Evolutionary conservation across 2,329 filamentous ascomycete genomes (phyloP), one percentile per base, ranked within the genome.

Genomic region (Trichoderma sp.): DNA sequence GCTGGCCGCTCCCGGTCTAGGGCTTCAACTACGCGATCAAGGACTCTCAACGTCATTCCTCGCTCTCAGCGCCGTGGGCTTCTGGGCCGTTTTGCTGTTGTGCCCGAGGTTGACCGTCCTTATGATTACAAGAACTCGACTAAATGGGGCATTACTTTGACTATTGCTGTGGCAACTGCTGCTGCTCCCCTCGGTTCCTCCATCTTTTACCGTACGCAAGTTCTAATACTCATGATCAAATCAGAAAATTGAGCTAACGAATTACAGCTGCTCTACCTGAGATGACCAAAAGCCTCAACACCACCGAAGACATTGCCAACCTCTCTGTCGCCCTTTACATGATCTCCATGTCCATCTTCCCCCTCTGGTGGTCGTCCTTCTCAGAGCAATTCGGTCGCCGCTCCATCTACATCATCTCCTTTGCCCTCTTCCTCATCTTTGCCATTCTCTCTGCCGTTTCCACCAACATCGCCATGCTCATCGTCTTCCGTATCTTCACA

Each of bases 291-390:
- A 89, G 92, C 26, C 84, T 96, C 57, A 74, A 90, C 74, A 86
- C 90, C 13, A 87, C 87, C 0, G 81, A 88, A 15, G 92, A 92
- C 1, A 82, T 93, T 17, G 89, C 91, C 70, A 97, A 96, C 79
- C 78, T 96, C 71, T 91, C 91, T 0, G 88, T 96, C 0, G 91
- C 93, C 0, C 81, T 95, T 71, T 96, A 95, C 79, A 94, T 96
- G 92, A 84, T 96, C 5, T 84, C 88, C 75, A 93, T 96, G 92
- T 88, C 90, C 70, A 93, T 96, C 58, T 95, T 94, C 75, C 93
- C 93, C 0, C 85, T 97, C 0, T 96, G 93, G 93, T 96, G 92
- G 92, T 93, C 91, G 1, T 91, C 91, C 1, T 94, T 96, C 77
- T 93, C 91, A 9, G 93, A 96, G 76, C 85, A 84, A 1, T 81